Evolutionary conservation across 2,329 filamentous ascomycete species (phyloP), one percentile per base, ranked within the genome.

Genomic region (Cladosporium sp.): DNA sequence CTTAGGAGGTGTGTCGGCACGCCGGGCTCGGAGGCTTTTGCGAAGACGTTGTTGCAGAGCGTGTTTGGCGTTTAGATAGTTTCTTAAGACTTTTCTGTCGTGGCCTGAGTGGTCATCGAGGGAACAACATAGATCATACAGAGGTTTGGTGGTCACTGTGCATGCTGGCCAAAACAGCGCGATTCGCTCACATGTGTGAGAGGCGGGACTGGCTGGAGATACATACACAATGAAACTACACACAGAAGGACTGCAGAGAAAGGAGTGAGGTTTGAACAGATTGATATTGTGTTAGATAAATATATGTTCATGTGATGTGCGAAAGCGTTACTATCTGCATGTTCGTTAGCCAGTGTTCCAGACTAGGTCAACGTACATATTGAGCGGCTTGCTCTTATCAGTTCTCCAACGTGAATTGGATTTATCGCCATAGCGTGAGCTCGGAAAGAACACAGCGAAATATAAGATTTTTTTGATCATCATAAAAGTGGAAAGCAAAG

Each of bases 1-100:
- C 81, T 99, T 62, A 83, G 84, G 72, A 83, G 90, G 69, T 87
- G 92, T 71, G 80, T 90, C 50, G 71, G 68, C 51, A 83, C 88
- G 62, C 90, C 90, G 0, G 90, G 87, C 2, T 80, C 45, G 13
- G 55, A 51, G 7, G 48, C 48, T 74, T 60, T 65, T 40, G 62
- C 59, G 37, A 50, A 47, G 34, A 59, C 60, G 24, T 51, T 65
- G 44, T 24, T 65, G 40, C 36, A 54, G 24, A 62, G 60, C 36
- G 58, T 65, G 3, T 64, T 65, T 57, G 60, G 52, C 10, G 52
- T 47, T 20, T 55, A 47, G 28, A 32, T 32, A n/a, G n/a, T n/a
- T n/a, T n/a, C n/a, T n/a, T n/a, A n/a, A n/a, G n/a, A n/a, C n/a
- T n/a, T n/a, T n/a, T n/a, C n/a, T n/a, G n/a, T n/a, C n/a, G n/a